These are phyloP conservation scores for Chytridiales sp. DNA, from an alignment of 371 early-diverging fungal species.

Conservation along the genomic window DNA sequence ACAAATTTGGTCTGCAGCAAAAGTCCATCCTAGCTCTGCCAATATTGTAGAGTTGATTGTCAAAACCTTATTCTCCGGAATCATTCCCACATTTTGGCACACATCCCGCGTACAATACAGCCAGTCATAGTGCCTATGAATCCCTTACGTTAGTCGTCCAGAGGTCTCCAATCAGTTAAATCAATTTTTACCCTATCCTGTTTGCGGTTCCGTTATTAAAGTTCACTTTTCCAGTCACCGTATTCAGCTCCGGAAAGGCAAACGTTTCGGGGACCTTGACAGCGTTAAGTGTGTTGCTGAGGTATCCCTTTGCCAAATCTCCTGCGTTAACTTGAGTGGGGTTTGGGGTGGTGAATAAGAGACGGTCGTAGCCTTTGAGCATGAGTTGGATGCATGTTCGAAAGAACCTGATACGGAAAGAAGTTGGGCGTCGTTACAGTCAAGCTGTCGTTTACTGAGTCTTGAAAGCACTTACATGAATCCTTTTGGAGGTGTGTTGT, in stretches of 20 bases:
- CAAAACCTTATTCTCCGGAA: background rate
- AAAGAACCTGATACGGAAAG: constrained; percentile 9
- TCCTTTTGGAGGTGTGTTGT: constrained; percentile 4
- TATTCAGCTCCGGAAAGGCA: constrained; percentile 1
- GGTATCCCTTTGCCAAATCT: background rate
- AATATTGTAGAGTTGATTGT: constrained; percentile 1
- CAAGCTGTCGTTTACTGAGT: background rate
- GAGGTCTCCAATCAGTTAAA: background rate
- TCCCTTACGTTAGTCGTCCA: constrained; percentile 12
- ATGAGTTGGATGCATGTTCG: constrained; percentile 34
- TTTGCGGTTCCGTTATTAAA: constrained; percentile 6
- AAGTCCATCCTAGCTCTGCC: no score
- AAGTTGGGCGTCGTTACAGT: no score
- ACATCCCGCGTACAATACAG: background rate
- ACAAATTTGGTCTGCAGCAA: background rate
- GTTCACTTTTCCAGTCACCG: constrained; percentile 19
- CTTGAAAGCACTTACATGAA: constrained; percentile 10
- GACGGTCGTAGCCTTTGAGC: constrained; percentile 21
- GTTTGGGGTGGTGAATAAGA: background rate
- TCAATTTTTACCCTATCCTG: constrained; percentile 4
- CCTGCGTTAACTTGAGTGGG: background rate
- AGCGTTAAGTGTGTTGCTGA: no score
- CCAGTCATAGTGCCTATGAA: background rate
- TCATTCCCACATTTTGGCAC: background rate
- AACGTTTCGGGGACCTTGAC: constrained; percentile 12